These are phyloP conservation scores for Crotalaria pallida DNA, from an alignment of 306 rosid genomes.

Conservation along the genomic window DNA sequence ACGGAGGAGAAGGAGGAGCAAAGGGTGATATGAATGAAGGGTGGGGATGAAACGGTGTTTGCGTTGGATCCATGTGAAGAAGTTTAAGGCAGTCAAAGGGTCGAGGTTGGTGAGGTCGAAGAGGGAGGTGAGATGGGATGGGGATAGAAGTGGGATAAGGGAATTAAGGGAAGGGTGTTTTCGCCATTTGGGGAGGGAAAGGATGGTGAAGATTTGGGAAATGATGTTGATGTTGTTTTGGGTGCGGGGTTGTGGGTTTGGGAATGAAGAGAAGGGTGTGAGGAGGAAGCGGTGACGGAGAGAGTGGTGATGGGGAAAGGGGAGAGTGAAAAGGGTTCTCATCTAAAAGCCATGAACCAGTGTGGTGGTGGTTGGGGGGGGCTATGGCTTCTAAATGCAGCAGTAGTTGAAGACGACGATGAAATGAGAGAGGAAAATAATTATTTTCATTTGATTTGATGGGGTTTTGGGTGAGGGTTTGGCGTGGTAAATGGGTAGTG, in stretches of 20 bases:
- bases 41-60: slow-evolving; percentile 45
- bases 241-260: not conserved
- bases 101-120: slow-evolving; percentile 45
- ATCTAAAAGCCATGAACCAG: slow-evolving; percentile 32
- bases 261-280: not conserved
- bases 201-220: slow-evolving; percentile 46
- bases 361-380: too few relatives aligned
- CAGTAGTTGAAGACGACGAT: not conserved
- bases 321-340: slow-evolving; percentile 35
- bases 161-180: slow-evolving; percentile 42
- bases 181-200: slow-evolving; percentile 62
- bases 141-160: slow-evolving; percentile 47
- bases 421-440: not conserved
- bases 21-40: slow-evolving; percentile 39
- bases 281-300: slow-evolving; percentile 38
- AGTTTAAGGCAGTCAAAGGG: slow-evolving; percentile 57
- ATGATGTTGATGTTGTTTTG: slow-evolving; percentile 27
- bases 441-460: too few relatives aligned
- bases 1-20: slow-evolving; percentile 56
- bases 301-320: slow-evolving; percentile 17
- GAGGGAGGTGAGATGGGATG: slow-evolving; percentile 50
- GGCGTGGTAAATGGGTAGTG: too few relatives aligned
- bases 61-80: slow-evolving; percentile 59
- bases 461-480: too few relatives aligned
- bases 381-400: not conserved